Base-by-base conservation (phyloP, 140 eudicot genomes). In the Oenanthe javanica region DNA sequence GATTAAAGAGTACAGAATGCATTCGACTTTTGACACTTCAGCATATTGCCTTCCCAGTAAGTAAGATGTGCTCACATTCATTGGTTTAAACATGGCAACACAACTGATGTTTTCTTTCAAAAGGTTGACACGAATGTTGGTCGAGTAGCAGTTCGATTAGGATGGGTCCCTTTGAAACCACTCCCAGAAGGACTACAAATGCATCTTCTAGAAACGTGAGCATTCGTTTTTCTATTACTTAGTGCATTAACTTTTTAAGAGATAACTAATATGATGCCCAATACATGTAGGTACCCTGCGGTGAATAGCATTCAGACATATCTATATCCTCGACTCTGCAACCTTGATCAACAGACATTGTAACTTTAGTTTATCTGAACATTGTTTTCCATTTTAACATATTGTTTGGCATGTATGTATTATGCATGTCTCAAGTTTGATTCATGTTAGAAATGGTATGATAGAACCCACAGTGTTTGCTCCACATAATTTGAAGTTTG, bases 131-230 rank as follows among this genome's bases (percentile, higher is more conserved):
- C 76, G 27, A 86, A 89, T 84, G 89, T 85, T 5, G 86, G 84
- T 46, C 81, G 93, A 61, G 79, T 86, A 70, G 88, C 83, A 1
- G 84, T 86, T 25, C 91, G 93, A 9, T 69, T 89, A 27, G 93
- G 93, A n/a, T 89, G 93, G 93, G 87, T 89, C 54, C 93, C 88
- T 19, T 48, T 87, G 19, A 48, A 80, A 81, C 87, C 84, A 79
- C 87, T 89, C 80, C 91, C 93, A 8, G 79, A 76, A 25, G 88
- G 85, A 38, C 64, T 85, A 82, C 81, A 75, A 31, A 38, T 89
- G 18, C 93, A 87, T 80, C 81, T 72, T 70, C 83, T 89, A 16
- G 27, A 82, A 69, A 69, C 70, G 93, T 89, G 72, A 74, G 84
- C 55, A 54, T 47, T 67, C 16, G 42, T 23, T 81, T 16, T 42